phyloP scores from a whole-genome alignment of 2,329 filamentous ascomycete species.

The Colletotrichum cuscutae region DNA sequence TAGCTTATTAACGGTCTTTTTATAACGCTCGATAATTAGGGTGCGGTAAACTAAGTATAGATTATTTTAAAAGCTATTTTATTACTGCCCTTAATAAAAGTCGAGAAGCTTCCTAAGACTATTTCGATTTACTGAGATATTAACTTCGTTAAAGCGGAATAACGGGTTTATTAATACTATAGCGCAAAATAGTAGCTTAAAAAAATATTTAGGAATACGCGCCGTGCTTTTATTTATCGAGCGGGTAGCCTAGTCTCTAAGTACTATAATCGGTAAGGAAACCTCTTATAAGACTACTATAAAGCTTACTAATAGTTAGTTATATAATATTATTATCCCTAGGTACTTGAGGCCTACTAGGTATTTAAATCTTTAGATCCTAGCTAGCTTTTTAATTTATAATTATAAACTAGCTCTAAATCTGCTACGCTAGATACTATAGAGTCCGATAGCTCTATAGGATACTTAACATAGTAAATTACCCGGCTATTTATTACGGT shows the following conservation, averaged over 20 bases:
- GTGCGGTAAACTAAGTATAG: background rate
- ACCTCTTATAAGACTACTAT: background rate
- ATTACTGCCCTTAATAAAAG: background rate
- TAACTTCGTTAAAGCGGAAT: slow-evolving; percentile 40
- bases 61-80: background rate
- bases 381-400: background rate
- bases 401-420: background rate
- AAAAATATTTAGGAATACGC: slow-evolving; percentile 37
- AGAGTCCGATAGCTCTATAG: no score
- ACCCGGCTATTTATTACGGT: no score
- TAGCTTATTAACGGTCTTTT: background rate
- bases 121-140: slow-evolving; percentile 43
- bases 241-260: background rate
- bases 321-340: no score
- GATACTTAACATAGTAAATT: no score
- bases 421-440: background rate
- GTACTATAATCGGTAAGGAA: background rate
- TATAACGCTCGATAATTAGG: background rate
- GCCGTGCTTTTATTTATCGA: slow-evolving; percentile 34
- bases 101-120: background rate
- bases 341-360: background rate
- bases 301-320: background rate
- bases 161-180: slow-evolving; percentile 37
- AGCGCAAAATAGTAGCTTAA: slow-evolving; percentile 43
- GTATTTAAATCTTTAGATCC: background rate